Conservation (phyloP, 176 grass and related monocot genomes). For the Ensete glaucum region DNA sequence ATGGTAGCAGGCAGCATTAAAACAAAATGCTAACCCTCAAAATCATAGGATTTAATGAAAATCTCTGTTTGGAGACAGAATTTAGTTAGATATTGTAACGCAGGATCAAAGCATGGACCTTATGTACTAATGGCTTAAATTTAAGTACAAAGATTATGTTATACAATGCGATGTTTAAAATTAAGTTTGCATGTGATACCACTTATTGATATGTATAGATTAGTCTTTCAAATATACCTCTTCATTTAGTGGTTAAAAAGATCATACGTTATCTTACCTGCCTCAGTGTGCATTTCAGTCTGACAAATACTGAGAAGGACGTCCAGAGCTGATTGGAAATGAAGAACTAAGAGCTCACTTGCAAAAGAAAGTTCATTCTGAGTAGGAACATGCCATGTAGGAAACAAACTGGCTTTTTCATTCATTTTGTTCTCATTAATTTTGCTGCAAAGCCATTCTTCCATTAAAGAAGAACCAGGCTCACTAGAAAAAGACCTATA, state of each 20-base stretch:
- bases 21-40: not conserved
- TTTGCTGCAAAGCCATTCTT: slow-evolving; percentile 89
- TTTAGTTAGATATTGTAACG: not conserved
- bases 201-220: too few species aligned
- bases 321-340: slow-evolving; percentile 83
- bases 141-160: too few species aligned
- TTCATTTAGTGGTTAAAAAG: not conserved
- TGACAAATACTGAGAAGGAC: slow-evolving; percentile 72
- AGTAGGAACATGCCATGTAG: slow-evolving; percentile 77
- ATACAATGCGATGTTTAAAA: too few species aligned
- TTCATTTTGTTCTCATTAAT: slow-evolving; percentile 34
- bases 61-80: not conserved
- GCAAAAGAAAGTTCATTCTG: slow-evolving; percentile 81
- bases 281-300: slow-evolving; percentile 39
- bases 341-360: slow-evolving; percentile 68
- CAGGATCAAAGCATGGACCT: not conserved
- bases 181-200: too few species aligned
- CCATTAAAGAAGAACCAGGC: slow-evolving; percentile 48
- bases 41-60: not conserved
- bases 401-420: slow-evolving; percentile 49
- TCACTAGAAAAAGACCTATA: slow-evolving; percentile 55
- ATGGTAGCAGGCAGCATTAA: not conserved
- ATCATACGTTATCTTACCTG: slow-evolving; percentile 29
- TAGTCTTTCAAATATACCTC: too few species aligned
- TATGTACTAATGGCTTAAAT: not conserved